These are phyloP conservation scores for Candida chauliodis DNA, from an alignment of 805 yeast species.

Conservation along the genomic window DNA sequence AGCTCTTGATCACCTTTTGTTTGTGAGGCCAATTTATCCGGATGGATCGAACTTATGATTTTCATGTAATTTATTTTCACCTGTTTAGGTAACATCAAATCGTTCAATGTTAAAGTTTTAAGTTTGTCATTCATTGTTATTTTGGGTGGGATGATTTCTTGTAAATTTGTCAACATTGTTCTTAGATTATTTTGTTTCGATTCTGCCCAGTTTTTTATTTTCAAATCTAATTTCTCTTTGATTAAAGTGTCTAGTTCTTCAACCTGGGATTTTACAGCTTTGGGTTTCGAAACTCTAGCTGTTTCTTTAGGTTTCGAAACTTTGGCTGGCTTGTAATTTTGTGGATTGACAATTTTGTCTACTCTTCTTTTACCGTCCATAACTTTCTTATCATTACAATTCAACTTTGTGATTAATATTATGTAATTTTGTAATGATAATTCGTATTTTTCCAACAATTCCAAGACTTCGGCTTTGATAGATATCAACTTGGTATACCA, in stretches of 20 bases:
- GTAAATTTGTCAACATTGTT: slow-evolving; percentile 66
- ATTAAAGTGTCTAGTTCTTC: slow-evolving; percentile 43
- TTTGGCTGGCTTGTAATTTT: slow-evolving; percentile 9
- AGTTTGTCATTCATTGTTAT: slow-evolving; percentile 46
- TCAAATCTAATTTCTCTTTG: slow-evolving; percentile 31
- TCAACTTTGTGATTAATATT: slow-evolving; percentile 56
- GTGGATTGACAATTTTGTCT: slow-evolving; percentile 58
- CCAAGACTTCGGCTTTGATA: slow-evolving; percentile 80
- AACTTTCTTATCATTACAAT: slow-evolving; percentile 57
- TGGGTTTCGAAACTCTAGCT: background rate
- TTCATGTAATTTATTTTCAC: slow-evolving; percentile 83
- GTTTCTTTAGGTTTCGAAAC: slow-evolving; percentile 2
- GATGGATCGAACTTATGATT: slow-evolving; percentile 74
- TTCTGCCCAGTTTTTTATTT: slow-evolving; percentile 12
- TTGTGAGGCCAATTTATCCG: slow-evolving; percentile 66
- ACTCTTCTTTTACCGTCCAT: slow-evolving; percentile 86
- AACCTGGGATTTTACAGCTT: slow-evolving; percentile 40
- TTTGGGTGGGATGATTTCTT: slow-evolving; percentile 52
- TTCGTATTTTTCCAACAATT: slow-evolving; percentile 66
- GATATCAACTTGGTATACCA: slow-evolving; percentile 71
- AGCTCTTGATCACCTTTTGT: slow-evolving; percentile 56
- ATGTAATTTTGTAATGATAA: slow-evolving; percentile 63
- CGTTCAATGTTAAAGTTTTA: slow-evolving; percentile 26
- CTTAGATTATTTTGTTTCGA: slow-evolving; percentile 83
- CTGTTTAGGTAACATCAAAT: slow-evolving; percentile 82